Conservation (phyloP, 345 rosid species). For the Hevea brasiliensis region DNA sequence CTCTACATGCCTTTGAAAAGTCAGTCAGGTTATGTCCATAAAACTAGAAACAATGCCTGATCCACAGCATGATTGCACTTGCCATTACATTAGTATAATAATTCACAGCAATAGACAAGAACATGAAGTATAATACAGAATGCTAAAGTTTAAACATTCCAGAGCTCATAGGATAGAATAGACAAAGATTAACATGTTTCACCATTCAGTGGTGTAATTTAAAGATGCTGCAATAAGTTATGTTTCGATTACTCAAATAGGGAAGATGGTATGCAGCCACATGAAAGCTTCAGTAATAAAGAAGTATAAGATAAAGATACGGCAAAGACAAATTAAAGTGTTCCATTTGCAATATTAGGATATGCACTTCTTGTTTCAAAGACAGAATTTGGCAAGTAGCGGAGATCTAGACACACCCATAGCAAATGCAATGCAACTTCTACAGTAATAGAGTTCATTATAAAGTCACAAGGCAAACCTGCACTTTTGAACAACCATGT, state of each 20-base stretch:
- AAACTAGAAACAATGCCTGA: not conserved
- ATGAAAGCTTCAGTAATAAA: not conserved
- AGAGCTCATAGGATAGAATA: not conserved
- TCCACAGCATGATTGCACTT: not conserved
- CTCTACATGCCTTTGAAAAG: not conserved
- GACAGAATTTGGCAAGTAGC: not conserved
- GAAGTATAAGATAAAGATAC: not conserved
- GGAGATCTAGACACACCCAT: not conserved
- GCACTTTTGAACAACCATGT: conserved; percentile 72
- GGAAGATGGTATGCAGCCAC: not conserved
- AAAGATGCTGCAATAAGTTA: not conserved
- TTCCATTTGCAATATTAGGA: not conserved
- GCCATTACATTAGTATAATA: not conserved
- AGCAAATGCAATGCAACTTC: conserved; percentile 4
- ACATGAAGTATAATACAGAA: not conserved
- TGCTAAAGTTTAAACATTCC: not conserved
- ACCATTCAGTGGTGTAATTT: not conserved
- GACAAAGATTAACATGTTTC: not conserved
- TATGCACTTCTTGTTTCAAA: not conserved
- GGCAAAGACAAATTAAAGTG: not conserved
- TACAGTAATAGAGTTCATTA: not conserved
- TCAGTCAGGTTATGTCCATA: not conserved
- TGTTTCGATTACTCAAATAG: not conserved
- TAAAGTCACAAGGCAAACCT: conserved; percentile 43
- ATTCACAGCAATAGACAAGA: not conserved